Percentiles rank a stretch among this genome's conserved stretches.
Evolutionary conservation across 2,329 filamentous ascomycete genomes (phyloP).

Genomic region (Calonectria pseudoreteaudii): DNA sequence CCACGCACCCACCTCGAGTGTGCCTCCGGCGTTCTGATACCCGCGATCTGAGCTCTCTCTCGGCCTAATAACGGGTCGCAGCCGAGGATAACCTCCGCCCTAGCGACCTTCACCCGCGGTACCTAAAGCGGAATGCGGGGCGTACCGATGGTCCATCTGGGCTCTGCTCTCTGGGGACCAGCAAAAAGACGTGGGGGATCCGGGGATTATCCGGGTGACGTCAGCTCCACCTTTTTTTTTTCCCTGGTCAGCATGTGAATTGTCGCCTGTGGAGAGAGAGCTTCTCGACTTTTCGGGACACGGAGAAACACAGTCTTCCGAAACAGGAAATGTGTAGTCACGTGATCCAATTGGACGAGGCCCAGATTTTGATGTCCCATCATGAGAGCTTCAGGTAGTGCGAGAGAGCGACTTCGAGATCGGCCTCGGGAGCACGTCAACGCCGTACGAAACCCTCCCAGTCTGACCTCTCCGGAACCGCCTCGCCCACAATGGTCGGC

Average conservation of each 20-base stretch:
- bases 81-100: constrained; percentile 30
- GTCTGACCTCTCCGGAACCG: constrained; percentile 25
- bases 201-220: constrained; percentile 45
- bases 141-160: neutral
- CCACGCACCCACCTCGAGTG: constrained; percentile 6
- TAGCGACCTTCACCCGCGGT: constrained; percentile 11
- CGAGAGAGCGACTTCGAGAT: constrained; percentile 21
- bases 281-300: neutral
- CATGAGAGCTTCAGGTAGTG: constrained; percentile 27
- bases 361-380: constrained; percentile 41
- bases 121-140: constrained; percentile 24
- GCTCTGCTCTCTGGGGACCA: neutral
- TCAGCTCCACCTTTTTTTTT: constrained; percentile 29
- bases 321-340: neutral
- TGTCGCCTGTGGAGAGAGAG: neutral
- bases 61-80: constrained; percentile 22
- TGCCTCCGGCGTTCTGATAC: constrained; percentile 1
- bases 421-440: constrained; percentile 30
- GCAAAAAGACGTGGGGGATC: constrained; percentile 7
- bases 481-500: constrained; percentile 48
- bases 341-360: constrained; percentile 33
- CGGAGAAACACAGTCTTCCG: constrained; percentile 8
- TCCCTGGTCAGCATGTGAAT: constrained; percentile 40
- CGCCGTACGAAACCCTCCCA: constrained; percentile 34
- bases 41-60: constrained; percentile 13